phyloP scores from a whole-genome alignment of 345 rosid genomes.

The Rhizophora apiculata region DNA sequence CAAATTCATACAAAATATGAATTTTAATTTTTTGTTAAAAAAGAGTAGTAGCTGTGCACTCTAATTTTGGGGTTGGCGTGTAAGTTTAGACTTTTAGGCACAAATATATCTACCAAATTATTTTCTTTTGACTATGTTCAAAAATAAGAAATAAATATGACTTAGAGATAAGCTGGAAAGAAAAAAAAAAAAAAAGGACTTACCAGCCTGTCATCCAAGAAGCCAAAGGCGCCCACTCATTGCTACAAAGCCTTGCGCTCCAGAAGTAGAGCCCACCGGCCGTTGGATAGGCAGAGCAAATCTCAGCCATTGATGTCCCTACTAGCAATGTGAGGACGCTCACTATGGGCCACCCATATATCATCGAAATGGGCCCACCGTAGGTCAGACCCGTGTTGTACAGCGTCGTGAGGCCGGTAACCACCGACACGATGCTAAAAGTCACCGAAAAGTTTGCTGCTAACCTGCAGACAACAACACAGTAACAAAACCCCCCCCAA shows the following conservation, averaged over 20 bases:
- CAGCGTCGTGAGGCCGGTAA: conserved; percentile 49
- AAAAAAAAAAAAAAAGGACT: neutral
- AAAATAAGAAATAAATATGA: no score
- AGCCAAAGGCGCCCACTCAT: conserved; percentile 49
- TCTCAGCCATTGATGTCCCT: conserved; percentile 57
- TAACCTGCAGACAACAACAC: conserved; percentile 25
- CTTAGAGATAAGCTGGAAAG: no score
- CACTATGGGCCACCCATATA: conserved; percentile 53
- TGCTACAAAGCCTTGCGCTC: conserved; percentile 53
- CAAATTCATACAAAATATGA: no score
- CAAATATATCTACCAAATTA: no score
- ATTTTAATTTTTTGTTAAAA: no score
- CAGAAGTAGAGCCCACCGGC: conserved; percentile 59
- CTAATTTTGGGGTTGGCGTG: no score
- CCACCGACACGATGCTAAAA: conserved; percentile 43
- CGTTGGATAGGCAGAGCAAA: conserved; percentile 56
- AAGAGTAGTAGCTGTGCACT: no score
- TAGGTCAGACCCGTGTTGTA: conserved; percentile 42
- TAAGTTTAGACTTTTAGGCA: no score
- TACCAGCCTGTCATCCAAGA: conserved; percentile 71
- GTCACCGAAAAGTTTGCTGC: conserved; percentile 49
- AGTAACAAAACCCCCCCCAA: no score
- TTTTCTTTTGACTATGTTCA: no score
- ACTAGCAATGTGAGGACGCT: conserved; percentile 39
- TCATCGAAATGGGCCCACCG: conserved; percentile 53